phyloP scores from a whole-genome alignment of 805 yeast species.

The Candida endomychidarum region DNA sequence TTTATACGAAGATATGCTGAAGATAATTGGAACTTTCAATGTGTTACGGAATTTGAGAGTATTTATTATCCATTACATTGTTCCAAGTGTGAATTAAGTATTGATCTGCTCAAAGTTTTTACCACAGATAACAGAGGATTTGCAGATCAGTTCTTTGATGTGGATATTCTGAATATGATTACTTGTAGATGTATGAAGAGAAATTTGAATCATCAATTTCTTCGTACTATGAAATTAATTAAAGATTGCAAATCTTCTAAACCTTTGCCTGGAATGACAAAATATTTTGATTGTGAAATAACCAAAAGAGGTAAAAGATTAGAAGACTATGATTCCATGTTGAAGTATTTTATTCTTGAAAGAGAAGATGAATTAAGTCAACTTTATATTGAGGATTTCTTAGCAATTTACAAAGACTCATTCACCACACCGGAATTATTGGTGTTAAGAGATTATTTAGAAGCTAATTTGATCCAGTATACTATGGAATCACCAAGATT shows the following conservation, averaged over 20 bases:
- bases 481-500: background rate
- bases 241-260: background rate
- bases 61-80: background rate
- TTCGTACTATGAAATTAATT: slow-evolving; percentile 1
- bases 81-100: background rate
- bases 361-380: background rate
- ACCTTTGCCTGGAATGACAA: slow-evolving; percentile 4
- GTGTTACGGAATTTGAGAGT: background rate
- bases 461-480: slow-evolving; percentile 4
- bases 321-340: background rate
- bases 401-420: background rate
- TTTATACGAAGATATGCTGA: background rate
- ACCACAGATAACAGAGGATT: background rate
- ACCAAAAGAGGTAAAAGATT: background rate
- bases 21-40: background rate
- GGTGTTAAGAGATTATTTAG: slow-evolving; percentile 2
- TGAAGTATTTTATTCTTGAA: background rate
- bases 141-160: slow-evolving; percentile 1
- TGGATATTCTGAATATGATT: background rate
- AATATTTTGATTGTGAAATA: slow-evolving; percentile 2
- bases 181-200: background rate
- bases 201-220: slow-evolving; percentile 1
- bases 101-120: background rate
- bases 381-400: background rate
- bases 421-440: slow-evolving; percentile 1